Conservation (phyloP, 495 filamentous ascomycete species). For the Penicillium egyptiacum region DNA sequence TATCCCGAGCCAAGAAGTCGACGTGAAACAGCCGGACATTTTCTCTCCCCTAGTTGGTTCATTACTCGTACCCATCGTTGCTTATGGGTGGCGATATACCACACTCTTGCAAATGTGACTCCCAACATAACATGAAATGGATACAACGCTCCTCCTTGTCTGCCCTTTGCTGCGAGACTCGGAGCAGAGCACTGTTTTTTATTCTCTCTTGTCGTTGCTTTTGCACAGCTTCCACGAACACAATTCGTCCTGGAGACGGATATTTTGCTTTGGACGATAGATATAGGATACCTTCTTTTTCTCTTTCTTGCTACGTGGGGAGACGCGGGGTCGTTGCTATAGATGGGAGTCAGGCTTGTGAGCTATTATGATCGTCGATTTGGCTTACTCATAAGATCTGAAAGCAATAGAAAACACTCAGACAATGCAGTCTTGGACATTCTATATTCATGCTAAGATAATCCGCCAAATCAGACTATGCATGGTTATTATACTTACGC, state of each 20-base stretch:
- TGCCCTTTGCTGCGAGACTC: constrained; percentile 9
- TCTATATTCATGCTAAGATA: background rate
- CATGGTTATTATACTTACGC: background rate
- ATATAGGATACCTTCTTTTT: constrained; percentile 11
- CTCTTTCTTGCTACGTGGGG: constrained; percentile 2
- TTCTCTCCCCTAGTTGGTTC: background rate
- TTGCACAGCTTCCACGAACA: constrained; percentile 3
- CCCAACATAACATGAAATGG: constrained; percentile 7
- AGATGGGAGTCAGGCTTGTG: constrained; percentile 14
- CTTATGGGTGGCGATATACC: background rate
- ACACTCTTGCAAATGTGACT: constrained; percentile 10
- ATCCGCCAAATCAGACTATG: background rate
- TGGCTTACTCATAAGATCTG: constrained; percentile 8
- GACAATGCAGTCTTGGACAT: background rate
- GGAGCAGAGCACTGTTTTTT: constrained; percentile 8
- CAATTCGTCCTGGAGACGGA: constrained; percentile 15
- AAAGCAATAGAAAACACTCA: constrained; percentile 13
- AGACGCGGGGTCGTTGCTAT: constrained; percentile 21
- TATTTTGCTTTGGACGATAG: constrained; percentile 12
- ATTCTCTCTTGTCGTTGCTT: constrained; percentile 6
- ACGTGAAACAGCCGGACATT: constrained; percentile 22
- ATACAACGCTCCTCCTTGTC: constrained; percentile 8
- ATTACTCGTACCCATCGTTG: background rate
- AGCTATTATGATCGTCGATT: constrained; percentile 1
- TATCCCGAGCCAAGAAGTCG: constrained; percentile 42